A percentile compares a stretch with the other conserved stretches of the same genome.
phyloP scores from a whole-genome alignment of 306 rosid species.

The Cyclanthera cordifolia region DNA sequence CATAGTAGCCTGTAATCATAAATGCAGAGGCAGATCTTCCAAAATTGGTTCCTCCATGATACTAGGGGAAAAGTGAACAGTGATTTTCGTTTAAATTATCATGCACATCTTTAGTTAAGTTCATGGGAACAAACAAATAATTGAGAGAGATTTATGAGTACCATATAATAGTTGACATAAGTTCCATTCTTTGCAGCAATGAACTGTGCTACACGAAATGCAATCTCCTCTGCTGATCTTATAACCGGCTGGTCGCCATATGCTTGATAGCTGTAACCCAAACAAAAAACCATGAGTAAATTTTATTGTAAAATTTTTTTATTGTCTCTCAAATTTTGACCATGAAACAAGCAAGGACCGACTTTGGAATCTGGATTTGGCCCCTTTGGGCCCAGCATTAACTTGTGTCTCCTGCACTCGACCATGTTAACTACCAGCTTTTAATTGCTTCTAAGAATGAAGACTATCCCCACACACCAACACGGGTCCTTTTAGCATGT shows the following conservation, averaged over 20 bases:
- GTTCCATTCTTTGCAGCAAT: conserved; percentile 85
- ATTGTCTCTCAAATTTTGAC: too few species aligned
- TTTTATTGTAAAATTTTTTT: too few species aligned
- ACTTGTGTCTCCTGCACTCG: too few species aligned
- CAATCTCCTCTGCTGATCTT: conserved; percentile 71
- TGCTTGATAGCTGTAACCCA: conserved; percentile 41
- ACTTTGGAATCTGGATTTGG: too few species aligned
- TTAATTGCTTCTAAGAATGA: too few species aligned
- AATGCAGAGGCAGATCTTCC: conserved; percentile 15
- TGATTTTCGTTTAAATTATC: neutral
- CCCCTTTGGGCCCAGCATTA: too few species aligned
- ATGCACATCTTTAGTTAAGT: neutral
- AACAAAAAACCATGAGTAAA: neutral
- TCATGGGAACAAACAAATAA: neutral
- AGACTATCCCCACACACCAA: too few species aligned
- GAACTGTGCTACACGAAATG: conserved; percentile 71
- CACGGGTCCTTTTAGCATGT: too few species aligned
- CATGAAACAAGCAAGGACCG: too few species aligned
- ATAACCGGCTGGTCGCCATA: conserved; percentile 54
- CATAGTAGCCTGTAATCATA: conserved; percentile 16
- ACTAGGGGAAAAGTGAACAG: neutral
- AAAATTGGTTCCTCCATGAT: conserved; percentile 21
- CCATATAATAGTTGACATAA: conserved; percentile 76
- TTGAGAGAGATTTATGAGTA: neutral
- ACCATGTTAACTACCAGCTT: too few species aligned